phyloP scores from a whole-genome alignment of 2,329 filamentous ascomycete genomes.

The Torrubiella hemipterigena region DNA sequence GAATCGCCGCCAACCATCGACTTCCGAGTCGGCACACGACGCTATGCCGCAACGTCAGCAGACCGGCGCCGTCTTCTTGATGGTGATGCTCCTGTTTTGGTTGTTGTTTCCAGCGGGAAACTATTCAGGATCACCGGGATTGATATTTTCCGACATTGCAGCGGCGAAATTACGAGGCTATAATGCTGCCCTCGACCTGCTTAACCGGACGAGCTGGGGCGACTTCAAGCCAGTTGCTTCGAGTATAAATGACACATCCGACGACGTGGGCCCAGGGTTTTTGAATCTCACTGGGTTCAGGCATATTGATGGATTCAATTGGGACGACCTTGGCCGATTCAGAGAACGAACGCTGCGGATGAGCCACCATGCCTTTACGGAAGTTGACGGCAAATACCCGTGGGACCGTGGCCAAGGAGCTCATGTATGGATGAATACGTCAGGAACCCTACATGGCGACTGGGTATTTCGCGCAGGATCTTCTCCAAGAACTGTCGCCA shows the following conservation, averaged over 20 bases:
- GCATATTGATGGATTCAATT: slow-evolving; percentile 61
- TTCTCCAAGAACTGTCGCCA: slow-evolving; percentile 31
- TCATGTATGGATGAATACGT: slow-evolving; percentile 64
- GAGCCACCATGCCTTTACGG: slow-evolving; percentile 38
- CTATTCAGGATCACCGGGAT: slow-evolving; percentile 17
- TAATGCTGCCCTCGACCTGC: slow-evolving; percentile 35
- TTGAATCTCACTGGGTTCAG: slow-evolving; percentile 71
- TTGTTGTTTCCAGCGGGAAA: slow-evolving; percentile 24
- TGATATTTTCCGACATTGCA: slow-evolving; percentile 22
- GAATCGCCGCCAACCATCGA: background rate
- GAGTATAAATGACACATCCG: no score
- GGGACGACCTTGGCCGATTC: slow-evolving; percentile 60
- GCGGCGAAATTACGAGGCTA: slow-evolving; percentile 37
- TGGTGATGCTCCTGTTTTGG: slow-evolving; percentile 25
- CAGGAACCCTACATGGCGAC: slow-evolving; percentile 63
- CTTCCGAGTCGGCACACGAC: slow-evolving; percentile 11
- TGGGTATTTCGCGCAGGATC: slow-evolving; percentile 53
- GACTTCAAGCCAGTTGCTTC: slow-evolving; percentile 49
- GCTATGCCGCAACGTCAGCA: slow-evolving; percentile 37
- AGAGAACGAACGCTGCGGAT: slow-evolving; percentile 52
- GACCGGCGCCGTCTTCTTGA: slow-evolving; percentile 18
- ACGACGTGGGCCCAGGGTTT: slow-evolving; percentile 23
- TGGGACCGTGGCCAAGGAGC: slow-evolving; percentile 26
- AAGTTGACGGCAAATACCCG: slow-evolving; percentile 26
- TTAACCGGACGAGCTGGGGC: slow-evolving; percentile 47